Evolutionary conservation across 768 basidiomycete genomes (phyloP), one percentile per base, ranked within the genome.

Genomic region (Termitomyces sp.): DNA sequence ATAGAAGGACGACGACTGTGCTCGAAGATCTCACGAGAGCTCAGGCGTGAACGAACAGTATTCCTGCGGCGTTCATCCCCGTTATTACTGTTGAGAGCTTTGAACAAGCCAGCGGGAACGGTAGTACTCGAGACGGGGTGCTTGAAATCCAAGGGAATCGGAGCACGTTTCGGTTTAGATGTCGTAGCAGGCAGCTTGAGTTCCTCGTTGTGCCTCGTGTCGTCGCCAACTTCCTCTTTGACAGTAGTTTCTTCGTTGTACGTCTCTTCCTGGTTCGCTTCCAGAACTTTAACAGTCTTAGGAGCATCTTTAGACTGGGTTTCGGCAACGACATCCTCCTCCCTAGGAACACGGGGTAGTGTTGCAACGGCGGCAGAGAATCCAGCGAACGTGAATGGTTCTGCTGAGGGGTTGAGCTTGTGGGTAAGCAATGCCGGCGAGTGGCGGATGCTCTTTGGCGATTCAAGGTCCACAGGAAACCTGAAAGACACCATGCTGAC

Each of bases 101-200:
- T 93, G 82, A 94, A 94, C 59, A 94, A 69, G 2, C 91, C 91
- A 38, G 92, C 92, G 20, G 92, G 92, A 9, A 93, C 88, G 7
- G 90, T 94, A 67, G 91, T 92, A 38, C 78, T 85, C 9, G 79
- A 79, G 13, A 74, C 68, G 33, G 75, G 74, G 51, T 81, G 79
- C 60, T 78, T 82, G 77, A 92, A 94, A 71, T 93, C 91, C 53
- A 85, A 70, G 15, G 90, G 91, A 60, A 92, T 87, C 11, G 90
- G 92, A 7, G 90, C 84, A 48, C 89, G 88, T 70, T 85, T 89
- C 39, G 79, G 69, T 63, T 75, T 78, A 12, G 42, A 38, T 18
- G 55, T 38, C 48, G 67, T 64, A 20, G 71, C 58, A 7, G 72
- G 71, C 18, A 76, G 48, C 32, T 70, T 69, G 51, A 75, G 66